Evolutionary conservation across 192 early-diverging fungal genomes (phyloP).

Genomic region (Linnemannia schmuckeri): DNA sequence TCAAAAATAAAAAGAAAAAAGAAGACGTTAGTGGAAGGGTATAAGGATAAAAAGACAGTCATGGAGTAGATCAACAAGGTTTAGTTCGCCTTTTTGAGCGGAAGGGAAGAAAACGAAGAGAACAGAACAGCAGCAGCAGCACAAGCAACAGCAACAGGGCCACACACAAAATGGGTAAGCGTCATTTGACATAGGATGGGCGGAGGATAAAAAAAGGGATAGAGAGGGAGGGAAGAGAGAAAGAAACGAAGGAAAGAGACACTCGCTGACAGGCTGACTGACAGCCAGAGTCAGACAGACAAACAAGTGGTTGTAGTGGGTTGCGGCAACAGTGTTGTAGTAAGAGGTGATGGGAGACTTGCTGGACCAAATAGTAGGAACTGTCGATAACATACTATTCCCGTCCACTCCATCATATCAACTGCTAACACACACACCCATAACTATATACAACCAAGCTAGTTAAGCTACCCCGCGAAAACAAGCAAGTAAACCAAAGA

Average conservation of each 20-base stretch:
- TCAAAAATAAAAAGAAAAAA: not conserved
- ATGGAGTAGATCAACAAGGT: not conserved
- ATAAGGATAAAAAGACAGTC: not conserved
- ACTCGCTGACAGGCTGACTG: not conserved
- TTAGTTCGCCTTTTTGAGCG: not conserved
- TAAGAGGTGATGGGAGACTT: not conserved
- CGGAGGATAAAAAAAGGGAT: not conserved
- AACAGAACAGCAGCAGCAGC: not conserved
- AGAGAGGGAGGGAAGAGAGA: too few species aligned
- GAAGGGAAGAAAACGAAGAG: not conserved
- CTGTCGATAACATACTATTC: conserved; percentile 17
- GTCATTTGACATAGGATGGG: conserved; percentile 2
- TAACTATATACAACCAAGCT: not conserved
- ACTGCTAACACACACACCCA: not conserved
- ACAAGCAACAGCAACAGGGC: not conserved
- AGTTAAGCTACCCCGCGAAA: conserved; percentile 34
- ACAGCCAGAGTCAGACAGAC: not conserved
- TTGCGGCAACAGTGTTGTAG: not conserved
- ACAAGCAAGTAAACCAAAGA: not conserved
- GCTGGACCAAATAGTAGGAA: not conserved
- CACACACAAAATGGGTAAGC: conserved; percentile 5
- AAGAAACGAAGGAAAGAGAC: too few species aligned
- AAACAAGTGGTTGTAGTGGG: not conserved
- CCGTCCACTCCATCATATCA: conserved; percentile 12
- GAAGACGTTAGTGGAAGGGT: conserved; percentile 3